Conservation (phyloP, 2,329 filamentous ascomycete genomes). For the Metarhizium humberi region DNA sequence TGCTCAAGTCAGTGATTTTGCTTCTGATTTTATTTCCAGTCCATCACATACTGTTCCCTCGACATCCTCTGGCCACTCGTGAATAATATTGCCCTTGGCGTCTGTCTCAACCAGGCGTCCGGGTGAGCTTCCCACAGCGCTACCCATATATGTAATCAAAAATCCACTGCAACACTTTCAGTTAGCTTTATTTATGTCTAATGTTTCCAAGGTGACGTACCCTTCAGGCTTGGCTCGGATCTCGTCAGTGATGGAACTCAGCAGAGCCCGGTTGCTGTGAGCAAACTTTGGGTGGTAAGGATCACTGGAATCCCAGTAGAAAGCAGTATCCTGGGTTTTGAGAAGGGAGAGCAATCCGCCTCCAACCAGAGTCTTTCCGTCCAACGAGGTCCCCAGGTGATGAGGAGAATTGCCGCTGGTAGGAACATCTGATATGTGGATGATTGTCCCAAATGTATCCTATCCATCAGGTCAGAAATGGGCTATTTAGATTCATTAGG, state of each 20-base stretch:
- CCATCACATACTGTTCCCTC: constrained; percentile 21
- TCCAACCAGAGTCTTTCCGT: constrained; percentile 48
- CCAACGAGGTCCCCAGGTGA: constrained; percentile 43
- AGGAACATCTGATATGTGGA: constrained; percentile 49
- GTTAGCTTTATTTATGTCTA: fast-evolving
- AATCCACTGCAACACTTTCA: constrained; percentile 30
- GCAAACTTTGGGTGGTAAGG: constrained; percentile 49
- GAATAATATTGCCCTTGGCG: constrained; percentile 48
- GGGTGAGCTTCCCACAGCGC: constrained; percentile 46
- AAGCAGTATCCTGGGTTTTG: constrained; percentile 53
- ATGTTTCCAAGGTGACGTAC: constrained; percentile 9
- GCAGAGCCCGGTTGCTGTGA: constrained; percentile 50
- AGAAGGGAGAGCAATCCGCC: constrained; percentile 49
- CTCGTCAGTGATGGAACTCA: constrained; percentile 52
- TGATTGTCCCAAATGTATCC: constrained; percentile 51
- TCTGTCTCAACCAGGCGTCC: constrained; percentile 54
- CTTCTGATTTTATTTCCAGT: neutral
- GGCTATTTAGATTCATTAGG: neutral
- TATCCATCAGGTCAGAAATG: constrained; percentile 9
- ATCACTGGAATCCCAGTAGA: constrained; percentile 50
- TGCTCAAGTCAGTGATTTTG: neutral
- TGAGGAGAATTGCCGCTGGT: constrained; percentile 51
- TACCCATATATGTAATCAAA: constrained; percentile 55
- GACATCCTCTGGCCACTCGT: constrained; percentile 52
- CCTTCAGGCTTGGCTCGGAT: constrained; percentile 55